Base-by-base conservation (phyloP, 2,329 filamentous ascomycete species). In the Apiospora arundinis region DNA sequence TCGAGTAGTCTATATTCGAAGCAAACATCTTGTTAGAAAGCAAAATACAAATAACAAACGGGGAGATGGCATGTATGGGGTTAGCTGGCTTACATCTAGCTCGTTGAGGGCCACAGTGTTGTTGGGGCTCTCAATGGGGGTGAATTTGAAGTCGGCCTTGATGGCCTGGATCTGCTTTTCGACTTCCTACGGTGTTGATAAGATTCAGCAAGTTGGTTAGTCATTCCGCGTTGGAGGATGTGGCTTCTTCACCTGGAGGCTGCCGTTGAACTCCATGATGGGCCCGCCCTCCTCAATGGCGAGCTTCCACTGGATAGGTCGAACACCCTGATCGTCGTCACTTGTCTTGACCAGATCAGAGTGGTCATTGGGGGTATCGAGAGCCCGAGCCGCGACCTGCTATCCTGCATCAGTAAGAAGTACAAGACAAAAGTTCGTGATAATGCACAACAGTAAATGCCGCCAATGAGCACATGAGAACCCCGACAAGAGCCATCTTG, bases 301-400 rank as follows among this genome's bases (percentile, higher is more conserved):
- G 2, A 67, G 44, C 25, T 46, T 67, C n/a, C n/a, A 45, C 4
- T 4, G n/a, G 25, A 45, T 46, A 4, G 37, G 37, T 42, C n/a
- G 44, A 28, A 21, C 81, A 7, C 4, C 28, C 16, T 28, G 5
- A 11, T 32, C 7, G 14, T 28, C 28, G 8, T n/a, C n/a, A 11
- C 18, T 9, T 63, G 16, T 32, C 18, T 32, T 32, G 28, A 7
- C 52, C 18, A 37, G 52, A 63, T 37, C 8, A 5, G 28, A 9
- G 7, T n/a, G 6, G 2, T 28, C 18, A 1, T 9, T 40, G 18
- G 18, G 28, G 28, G 2, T 9, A 12, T 2, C 6, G 52, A 28
- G 28, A 7, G 32, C 21, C 9, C 18, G 18, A n/a, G 18, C 52
- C 12, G 52, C 52, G 3, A 37, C 28, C 52, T 63, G 18, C 2